Evolutionary conservation across 208 protist genomes (phyloP).

Genomic region (Acanthamoeba lenticulata): DNA sequence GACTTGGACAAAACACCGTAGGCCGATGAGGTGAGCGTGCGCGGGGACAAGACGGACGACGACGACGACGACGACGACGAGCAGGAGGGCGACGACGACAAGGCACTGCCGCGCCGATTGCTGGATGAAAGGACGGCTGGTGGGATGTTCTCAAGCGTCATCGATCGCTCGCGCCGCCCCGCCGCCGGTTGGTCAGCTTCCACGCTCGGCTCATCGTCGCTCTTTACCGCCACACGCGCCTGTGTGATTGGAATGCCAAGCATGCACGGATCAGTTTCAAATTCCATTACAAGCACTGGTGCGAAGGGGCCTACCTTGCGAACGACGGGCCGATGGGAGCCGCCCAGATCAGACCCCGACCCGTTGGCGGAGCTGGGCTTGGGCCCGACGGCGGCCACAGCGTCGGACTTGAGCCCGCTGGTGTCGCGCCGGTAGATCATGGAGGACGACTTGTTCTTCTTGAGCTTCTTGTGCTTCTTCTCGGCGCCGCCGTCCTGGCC

Average conservation of each 20-base stretch:
- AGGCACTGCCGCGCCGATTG: background rate
- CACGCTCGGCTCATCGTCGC: background rate
- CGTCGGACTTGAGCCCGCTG: constrained; percentile 30
- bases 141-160: background rate
- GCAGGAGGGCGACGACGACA: background rate
- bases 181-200: background rate
- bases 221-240: background rate
- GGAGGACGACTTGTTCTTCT: background rate
- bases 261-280: no score
- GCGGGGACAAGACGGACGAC: background rate
- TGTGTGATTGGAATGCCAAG: no score
- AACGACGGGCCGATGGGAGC: background rate
- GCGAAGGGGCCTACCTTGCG: background rate
- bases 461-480: background rate
- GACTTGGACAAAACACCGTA: constrained; percentile 25
- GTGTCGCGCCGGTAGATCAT: constrained; percentile 23
- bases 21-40: no score
- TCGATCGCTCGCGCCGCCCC: background rate
- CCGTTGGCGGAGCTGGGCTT: background rate
- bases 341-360: no score
- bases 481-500: background rate
- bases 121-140: background rate
- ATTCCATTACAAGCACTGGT: background rate
- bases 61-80: background rate
- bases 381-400: background rate